Conservation (phyloP, 441 rosid species). For the Bruguiera hainesii region DNA sequence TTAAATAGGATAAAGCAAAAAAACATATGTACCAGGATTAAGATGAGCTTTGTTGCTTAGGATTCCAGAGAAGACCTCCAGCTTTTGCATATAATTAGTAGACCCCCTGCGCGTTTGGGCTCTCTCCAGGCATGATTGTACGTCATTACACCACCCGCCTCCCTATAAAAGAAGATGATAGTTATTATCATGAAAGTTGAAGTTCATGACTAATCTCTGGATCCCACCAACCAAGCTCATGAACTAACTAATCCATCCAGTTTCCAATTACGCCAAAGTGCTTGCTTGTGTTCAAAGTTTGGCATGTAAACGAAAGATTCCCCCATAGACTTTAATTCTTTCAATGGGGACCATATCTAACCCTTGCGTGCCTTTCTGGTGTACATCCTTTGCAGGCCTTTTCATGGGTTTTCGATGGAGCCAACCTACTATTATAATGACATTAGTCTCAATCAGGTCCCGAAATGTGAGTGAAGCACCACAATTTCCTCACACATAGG, state of each 20-base stretch:
- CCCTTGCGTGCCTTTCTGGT: too few species aligned
- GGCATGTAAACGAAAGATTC: neutral
- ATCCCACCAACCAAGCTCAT: neutral
- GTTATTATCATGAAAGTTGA: neutral
- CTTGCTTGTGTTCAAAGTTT: neutral
- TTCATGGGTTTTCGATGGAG: too few species aligned
- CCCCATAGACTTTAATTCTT: too few species aligned
- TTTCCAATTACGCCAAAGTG: neutral
- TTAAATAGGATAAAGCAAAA: too few species aligned
- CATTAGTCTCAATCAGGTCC: too few species aligned
- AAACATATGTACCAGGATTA: slow-evolving; percentile 61
- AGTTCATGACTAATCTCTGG: neutral
- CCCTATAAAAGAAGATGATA: slow-evolving; percentile 41
- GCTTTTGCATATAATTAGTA: slow-evolving; percentile 61
- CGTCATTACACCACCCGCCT: slow-evolving; percentile 97
- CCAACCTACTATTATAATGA: too few species aligned
- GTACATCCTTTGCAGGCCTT: too few species aligned
- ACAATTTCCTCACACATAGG: too few species aligned
- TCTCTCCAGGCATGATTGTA: slow-evolving; percentile 68
- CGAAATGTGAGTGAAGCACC: too few species aligned
- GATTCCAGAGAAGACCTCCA: slow-evolving; percentile 74
- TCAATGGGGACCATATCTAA: too few species aligned
- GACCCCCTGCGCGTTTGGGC: slow-evolving; percentile 77
- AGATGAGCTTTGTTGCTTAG: slow-evolving; percentile 67
- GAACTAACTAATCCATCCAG: neutral